Evolutionary conservation across 225 moss, liverwort and hornwort genomes (phyloP), one percentile per base, ranked within the genome.

Genomic region (Thuidium tamariscinum): DNA sequence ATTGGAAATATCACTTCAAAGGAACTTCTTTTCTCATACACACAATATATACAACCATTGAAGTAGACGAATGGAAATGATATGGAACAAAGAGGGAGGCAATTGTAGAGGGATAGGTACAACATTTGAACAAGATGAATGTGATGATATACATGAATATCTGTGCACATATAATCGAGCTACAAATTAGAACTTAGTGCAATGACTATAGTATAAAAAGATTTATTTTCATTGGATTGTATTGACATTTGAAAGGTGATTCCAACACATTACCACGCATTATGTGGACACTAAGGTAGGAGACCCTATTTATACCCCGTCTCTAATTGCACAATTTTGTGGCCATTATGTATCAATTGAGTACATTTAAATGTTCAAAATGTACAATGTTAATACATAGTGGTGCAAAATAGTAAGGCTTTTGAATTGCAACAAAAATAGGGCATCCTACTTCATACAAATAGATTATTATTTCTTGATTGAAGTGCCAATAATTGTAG

Each of bases 21-120:
- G 12, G 22, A 36, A 36, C 36, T 11, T 36, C 8, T 20, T 20
- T 20, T 20, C 4, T 5, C 1, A 9, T n/a, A 20, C 2, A 19
- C 3, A 8, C 6, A n/a, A 20, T 65, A 34, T 6, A 1, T 6
- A 36, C 11, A 65, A 65, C 67, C 6, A 37, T 0, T 37, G 18
- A 37, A 21, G 67, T 37, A 67, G 22, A 67, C 2, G 5, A 67
- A 37, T 37, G 7, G 3, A 67, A 66, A 22, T 37, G 20, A 21
- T 67, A 4, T 67, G 6, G 7, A 67, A 37, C 1, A 67, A 3
- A 34, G 37, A 22, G 2, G 3, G 1, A 13, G 1, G 41, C 25
- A 69, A 39, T 13, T 39, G 5, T 0, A 0, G 1, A 25, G 14
- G 1, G 2, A 7, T 0, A 1, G 1, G 0, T 15, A 26, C 13